A percentile compares a stretch with the other conserved stretches of the same genome.
These are phyloP conservation scores for Amniculicola lignicola DNA, from an alignment of 495 filamentous ascomycete genomes.

Conservation along the genomic window DNA sequence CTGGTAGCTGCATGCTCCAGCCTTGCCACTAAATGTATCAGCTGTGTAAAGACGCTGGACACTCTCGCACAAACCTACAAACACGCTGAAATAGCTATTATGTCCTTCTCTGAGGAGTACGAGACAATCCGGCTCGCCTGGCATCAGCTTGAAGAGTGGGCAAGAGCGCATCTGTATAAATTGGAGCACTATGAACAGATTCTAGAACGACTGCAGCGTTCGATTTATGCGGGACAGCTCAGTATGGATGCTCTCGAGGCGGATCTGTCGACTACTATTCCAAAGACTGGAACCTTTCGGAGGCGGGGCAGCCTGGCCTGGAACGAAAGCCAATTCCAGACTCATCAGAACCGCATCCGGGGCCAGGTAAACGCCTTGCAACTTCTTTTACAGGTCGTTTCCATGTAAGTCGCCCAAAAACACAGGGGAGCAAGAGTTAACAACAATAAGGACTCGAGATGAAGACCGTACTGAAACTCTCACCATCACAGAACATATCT, in stretches of 20 bases:
- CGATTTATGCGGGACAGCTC: constrained; percentile 10
- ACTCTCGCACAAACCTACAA: constrained; percentile 13
- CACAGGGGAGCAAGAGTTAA: not conserved
- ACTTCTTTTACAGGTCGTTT: constrained; percentile 10
- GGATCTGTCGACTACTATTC: not conserved
- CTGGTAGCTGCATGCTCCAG: constrained; percentile 1
- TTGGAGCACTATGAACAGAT: not conserved
- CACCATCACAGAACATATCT: constrained; percentile 5
- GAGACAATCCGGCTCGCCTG: constrained; percentile 16
- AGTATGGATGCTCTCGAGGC: constrained; percentile 13
- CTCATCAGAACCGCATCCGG: constrained; percentile 46
- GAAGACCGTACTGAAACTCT: constrained; percentile 9
- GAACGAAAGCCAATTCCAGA: constrained; percentile 43
- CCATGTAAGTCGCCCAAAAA: constrained; percentile 4
- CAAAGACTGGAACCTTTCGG: not conserved
- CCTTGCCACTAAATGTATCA: constrained; percentile 4
- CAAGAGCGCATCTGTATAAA: not conserved
- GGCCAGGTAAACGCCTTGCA: constrained; percentile 36
- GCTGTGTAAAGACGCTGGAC: not conserved
- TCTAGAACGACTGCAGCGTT: constrained; percentile 1
- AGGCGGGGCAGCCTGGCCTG: constrained; percentile 9
- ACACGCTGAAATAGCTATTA: constrained; percentile 10
- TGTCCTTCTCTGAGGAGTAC: constrained; percentile 12
- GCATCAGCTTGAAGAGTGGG: constrained; percentile 12
- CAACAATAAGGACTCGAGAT: not conserved